phyloP scores from a whole-genome alignment of 2,329 filamentous ascomycete species.

The Berkeleyomyces rouxiae region DNA sequence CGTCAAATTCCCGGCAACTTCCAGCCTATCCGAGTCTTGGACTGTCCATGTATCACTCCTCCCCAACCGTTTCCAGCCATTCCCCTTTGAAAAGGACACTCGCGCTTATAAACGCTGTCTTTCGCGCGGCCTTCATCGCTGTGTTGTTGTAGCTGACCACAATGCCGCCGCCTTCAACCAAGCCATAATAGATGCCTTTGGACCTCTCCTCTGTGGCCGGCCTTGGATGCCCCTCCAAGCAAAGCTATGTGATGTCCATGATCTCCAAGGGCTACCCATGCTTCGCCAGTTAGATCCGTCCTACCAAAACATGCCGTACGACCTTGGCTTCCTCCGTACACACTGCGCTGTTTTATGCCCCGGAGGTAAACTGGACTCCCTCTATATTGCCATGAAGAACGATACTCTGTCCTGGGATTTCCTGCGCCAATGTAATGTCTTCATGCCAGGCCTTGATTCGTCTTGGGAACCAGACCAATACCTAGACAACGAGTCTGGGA shows the following conservation, averaged over 20 bases:
- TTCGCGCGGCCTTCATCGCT: slow-evolving; percentile 41
- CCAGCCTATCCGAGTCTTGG: slow-evolving; percentile 27
- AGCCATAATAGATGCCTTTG: slow-evolving; percentile 34
- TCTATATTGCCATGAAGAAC: slow-evolving; percentile 41
- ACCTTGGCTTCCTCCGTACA: slow-evolving; percentile 33
- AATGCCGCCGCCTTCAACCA: slow-evolving; percentile 31
- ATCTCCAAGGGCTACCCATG: slow-evolving; percentile 40
- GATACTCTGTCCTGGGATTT: slow-evolving; percentile 40
- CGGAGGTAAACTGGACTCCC: slow-evolving; percentile 38
- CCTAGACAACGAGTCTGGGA: slow-evolving; percentile 25
- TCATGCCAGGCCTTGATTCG: slow-evolving; percentile 35
- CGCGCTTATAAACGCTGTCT: slow-evolving; percentile 44
- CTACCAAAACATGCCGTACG: slow-evolving; percentile 28
- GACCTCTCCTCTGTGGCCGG: slow-evolving; percentile 31
- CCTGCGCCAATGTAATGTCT: slow-evolving; percentile 30
- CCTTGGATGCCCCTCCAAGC: slow-evolving; percentile 43
- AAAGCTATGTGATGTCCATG: slow-evolving; percentile 38
- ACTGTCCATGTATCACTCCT: slow-evolving; percentile 44
- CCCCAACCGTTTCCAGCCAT: slow-evolving; percentile 35
- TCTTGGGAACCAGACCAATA: slow-evolving; percentile 36
- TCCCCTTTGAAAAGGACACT: slow-evolving; percentile 46
- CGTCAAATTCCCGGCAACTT: slow-evolving; percentile 13
- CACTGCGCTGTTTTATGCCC: slow-evolving; percentile 40
- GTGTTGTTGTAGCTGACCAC: slow-evolving; percentile 35
- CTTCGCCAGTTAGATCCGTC: slow-evolving; percentile 33